Evolutionary conservation across 1,284 basidiomycete genomes (phyloP), one percentile per base, ranked within the genome.

Genomic region (Mycena citricolor): DNA sequence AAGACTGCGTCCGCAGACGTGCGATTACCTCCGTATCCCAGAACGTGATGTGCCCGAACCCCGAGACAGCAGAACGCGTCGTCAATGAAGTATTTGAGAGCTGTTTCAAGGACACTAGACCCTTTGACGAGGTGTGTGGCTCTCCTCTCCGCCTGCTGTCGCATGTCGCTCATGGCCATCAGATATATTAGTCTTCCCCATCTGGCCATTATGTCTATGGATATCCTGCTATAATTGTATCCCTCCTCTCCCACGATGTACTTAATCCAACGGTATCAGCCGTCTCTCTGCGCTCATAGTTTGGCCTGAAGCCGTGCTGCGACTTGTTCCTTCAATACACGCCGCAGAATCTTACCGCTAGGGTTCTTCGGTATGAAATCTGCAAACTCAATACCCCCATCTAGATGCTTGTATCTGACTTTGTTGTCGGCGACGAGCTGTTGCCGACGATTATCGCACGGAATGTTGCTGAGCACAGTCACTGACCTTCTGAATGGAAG

Each of bases 61-160:
- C 73, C 34, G 86, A 77, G 11, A 74, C 86, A 37, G 95, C 95
- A 5, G 89, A 93, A 62, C 76, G 79, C 46, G 91, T 83, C 2
- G 94, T 98, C 37, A 95, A 97, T 56, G 91, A 97, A 64, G 95
- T 97, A 32, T 99, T 90, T 86, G 89, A 93, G 57, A 92, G 89
- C 57, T 99, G 95, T 66, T 95, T 94, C 68, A 83, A 79, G 36
- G 95, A 99, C 64, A 98, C 94, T 6, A 71, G 94, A 55, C 95
- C 95, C 6, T 99, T 98, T 65, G 95, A 98, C 66, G 93, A 97
- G 82, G 90, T 94, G 54, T 48, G 67, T 57, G 13, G 26, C 21
- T 42, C 31, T 21, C 8, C 25, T 42, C n/a, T 22, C n/a, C n/a
- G n/a, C n/a, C n/a, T n/a, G n/a, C n/a, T n/a, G n/a, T n/a, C n/a